phyloP scores from a whole-genome alignment of 2,329 filamentous ascomycete genomes.

The Colletotrichum paranaense region DNA sequence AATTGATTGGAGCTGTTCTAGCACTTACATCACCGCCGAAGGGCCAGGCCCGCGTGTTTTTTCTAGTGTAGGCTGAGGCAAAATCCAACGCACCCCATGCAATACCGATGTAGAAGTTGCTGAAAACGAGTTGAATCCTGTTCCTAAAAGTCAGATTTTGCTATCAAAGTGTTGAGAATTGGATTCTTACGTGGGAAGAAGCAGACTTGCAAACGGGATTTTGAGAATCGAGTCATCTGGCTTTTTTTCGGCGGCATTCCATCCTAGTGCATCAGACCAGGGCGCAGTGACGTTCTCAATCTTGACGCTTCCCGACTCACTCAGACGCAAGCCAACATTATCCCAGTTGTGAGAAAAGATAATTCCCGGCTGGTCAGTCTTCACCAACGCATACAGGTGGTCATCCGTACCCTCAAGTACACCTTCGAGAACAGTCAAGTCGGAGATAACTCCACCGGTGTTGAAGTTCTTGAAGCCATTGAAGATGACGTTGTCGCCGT shows the following conservation, averaged over 20 bases:
- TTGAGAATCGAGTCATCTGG: slow-evolving; percentile 61
- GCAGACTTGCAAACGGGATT: slow-evolving; percentile 66
- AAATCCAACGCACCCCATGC: slow-evolving; percentile 67
- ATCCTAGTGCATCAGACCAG: slow-evolving; percentile 73
- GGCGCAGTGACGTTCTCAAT: slow-evolving; percentile 67
- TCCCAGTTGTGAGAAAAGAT: slow-evolving; percentile 72
- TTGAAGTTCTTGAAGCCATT: slow-evolving; percentile 75
- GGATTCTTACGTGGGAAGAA: slow-evolving; percentile 64
- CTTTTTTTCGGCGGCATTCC: slow-evolving; percentile 61
- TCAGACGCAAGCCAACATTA: slow-evolving; percentile 71
- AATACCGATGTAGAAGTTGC: slow-evolving; percentile 74
- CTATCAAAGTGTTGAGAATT: neutral
- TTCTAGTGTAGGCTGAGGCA: slow-evolving; percentile 66
- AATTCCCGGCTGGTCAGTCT: slow-evolving; percentile 68
- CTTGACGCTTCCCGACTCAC: slow-evolving; percentile 71
- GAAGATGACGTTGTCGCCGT: slow-evolving; percentile 67
- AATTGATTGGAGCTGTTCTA: fast-evolving
- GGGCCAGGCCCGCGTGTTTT: slow-evolving; percentile 71
- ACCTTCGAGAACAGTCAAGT: slow-evolving; percentile 74
- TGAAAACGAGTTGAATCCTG: slow-evolving; percentile 73
- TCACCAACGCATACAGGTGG: slow-evolving; percentile 72
- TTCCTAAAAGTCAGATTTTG: neutral
- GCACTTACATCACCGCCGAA: slow-evolving; percentile 67
- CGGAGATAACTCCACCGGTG: slow-evolving; percentile 74
- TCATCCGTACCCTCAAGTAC: slow-evolving; percentile 66